Conservation (phyloP, 306 rosid genomes). For the Vigna reflexopilosa region DNA sequence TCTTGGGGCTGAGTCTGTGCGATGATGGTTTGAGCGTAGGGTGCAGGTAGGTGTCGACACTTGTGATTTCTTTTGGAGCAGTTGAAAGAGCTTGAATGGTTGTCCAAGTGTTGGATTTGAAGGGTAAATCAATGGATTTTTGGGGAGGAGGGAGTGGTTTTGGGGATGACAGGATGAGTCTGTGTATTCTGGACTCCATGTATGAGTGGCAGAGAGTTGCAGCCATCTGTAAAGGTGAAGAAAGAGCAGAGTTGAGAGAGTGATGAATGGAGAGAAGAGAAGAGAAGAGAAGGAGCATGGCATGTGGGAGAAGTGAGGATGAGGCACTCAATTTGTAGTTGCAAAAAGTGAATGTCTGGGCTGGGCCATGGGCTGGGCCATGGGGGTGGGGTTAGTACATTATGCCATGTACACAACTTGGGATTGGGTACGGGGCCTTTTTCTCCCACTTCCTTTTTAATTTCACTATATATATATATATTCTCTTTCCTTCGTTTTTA, state of each 20-base stretch:
- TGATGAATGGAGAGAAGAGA: too few relatives aligned
- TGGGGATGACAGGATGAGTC: conserved; percentile 41
- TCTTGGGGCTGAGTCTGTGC: conserved; percentile 59
- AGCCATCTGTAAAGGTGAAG: conserved; percentile 49
- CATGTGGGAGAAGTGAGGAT: conserved; percentile 51
- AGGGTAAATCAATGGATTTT: too few relatives aligned
- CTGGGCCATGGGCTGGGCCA: too few relatives aligned
- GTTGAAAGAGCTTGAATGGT: conserved; percentile 64
- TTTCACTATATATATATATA: too few relatives aligned
- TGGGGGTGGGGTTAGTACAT: not conserved
- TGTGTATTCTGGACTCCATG: conserved; percentile 51
- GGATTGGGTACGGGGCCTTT: conserved; percentile 47
- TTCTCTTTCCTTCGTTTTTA: not conserved
- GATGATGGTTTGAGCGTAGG: conserved; percentile 46
- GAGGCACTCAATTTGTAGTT: conserved; percentile 75
- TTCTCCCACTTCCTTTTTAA: conserved; percentile 48
- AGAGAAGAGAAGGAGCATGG: not conserved
- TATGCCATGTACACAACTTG: conserved; percentile 40
- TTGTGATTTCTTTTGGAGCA: conserved; percentile 47
- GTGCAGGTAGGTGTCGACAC: not conserved
- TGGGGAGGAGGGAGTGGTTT: too few relatives aligned
- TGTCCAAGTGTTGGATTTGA: conserved; percentile 42
- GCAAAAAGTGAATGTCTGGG: conserved; percentile 44
- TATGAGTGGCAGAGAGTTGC: conserved; percentile 68
- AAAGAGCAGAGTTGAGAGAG: not conserved